phyloP scores from a whole-genome alignment of 208 protist genomes.

The Leishmania martiniquensis region DNA sequence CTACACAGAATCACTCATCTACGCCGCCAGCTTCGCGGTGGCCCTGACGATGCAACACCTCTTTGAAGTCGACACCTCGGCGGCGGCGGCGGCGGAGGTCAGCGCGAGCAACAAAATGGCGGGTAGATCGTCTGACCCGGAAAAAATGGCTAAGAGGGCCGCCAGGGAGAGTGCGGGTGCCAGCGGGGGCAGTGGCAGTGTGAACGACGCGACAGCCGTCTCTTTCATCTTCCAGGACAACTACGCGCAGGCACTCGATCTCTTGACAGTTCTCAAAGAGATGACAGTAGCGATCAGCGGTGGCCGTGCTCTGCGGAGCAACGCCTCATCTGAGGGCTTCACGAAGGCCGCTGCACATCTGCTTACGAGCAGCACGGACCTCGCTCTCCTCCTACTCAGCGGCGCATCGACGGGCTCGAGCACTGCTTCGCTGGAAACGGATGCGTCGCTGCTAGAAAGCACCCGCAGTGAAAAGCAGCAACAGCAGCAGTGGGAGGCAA shows the following conservation, averaged over 20 bases:
- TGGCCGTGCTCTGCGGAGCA: slow-evolving; percentile 29
- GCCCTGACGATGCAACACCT: slow-evolving; percentile 66
- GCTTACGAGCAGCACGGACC: slow-evolving; percentile 26
- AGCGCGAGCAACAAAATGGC: background rate
- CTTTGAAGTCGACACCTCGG: slow-evolving; percentile 1
- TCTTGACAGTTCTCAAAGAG: slow-evolving; percentile 40
- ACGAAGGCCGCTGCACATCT: slow-evolving; percentile 62
- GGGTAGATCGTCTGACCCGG: slow-evolving; percentile 4
- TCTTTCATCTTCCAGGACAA: slow-evolving; percentile 5
- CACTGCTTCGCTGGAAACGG: background rate
- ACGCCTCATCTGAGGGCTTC: slow-evolving; percentile 36
- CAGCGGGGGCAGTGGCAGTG: background rate
- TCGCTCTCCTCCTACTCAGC: slow-evolving; percentile 23
- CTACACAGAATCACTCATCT: slow-evolving; percentile 74
- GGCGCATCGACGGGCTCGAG: background rate
- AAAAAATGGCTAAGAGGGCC: slow-evolving; percentile 7
- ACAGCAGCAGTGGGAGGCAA: slow-evolving; percentile 14
- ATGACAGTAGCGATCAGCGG: slow-evolving; percentile 33
- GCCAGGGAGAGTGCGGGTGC: background rate
- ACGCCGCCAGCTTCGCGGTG: slow-evolving; percentile 76
- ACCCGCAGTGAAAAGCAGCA: background rate
- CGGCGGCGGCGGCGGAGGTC: background rate
- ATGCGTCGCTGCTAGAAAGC: background rate
- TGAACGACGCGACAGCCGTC: background rate
- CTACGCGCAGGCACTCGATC: slow-evolving; percentile 17